Conservation (phyloP, 345 rosid species). For the Cardamine occulta region DNA sequence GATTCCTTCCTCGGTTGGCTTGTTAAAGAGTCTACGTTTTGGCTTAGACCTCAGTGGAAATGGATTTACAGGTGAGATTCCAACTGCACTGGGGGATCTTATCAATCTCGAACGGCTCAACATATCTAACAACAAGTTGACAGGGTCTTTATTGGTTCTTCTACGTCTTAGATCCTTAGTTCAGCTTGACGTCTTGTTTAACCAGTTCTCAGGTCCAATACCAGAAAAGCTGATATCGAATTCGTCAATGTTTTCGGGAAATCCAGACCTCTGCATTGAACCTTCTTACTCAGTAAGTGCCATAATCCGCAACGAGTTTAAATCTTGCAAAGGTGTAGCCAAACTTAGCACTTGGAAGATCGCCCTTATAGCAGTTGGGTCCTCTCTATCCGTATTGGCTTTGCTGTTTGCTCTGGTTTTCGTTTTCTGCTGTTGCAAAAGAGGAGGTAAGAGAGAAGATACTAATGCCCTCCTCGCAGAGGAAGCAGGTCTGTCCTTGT, state of each 20-base stretch:
- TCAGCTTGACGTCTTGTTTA: constrained; percentile 59
- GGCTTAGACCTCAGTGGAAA: constrained; percentile 68
- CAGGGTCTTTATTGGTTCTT: constrained; percentile 60
- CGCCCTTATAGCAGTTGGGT: constrained; percentile 52
- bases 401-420: constrained; percentile 44
- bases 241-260: constrained; percentile 55
- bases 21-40: constrained; percentile 53
- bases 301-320: constrained; percentile 41
- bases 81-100: constrained; percentile 52
- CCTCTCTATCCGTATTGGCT: constrained; percentile 35
- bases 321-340: constrained; percentile 48
- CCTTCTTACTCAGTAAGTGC: constrained; percentile 47
- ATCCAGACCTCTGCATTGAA: constrained; percentile 64
- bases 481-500: constrained; percentile 53
- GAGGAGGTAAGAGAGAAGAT: constrained; percentile 45
- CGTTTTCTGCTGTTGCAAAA: constrained; percentile 30
- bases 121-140: constrained; percentile 69
- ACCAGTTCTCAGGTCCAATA: constrained; percentile 67
- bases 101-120: constrained; percentile 56
- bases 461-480: constrained; percentile 44
- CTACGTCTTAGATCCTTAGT: constrained; percentile 43
- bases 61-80: constrained; percentile 65
- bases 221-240: constrained; percentile 49
- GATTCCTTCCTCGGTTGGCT: constrained; percentile 67
- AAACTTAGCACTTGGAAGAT: constrained; percentile 47